Evolutionary conservation across 305 asterid genomes (phyloP).

Genomic region (Plantago lanceolata): DNA sequence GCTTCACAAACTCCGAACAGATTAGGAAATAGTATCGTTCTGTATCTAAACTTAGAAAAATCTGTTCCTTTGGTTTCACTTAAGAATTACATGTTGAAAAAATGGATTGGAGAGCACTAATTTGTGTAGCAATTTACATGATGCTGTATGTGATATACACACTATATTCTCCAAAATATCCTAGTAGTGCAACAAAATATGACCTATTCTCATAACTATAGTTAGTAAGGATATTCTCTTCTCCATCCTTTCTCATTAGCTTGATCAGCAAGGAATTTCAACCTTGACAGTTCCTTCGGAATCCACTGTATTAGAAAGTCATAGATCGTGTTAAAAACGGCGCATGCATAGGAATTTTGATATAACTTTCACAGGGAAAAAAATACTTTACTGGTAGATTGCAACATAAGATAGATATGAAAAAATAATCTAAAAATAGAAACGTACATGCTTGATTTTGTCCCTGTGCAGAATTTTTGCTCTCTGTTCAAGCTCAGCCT

Average conservation of each 20-base stretch:
- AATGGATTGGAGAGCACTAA: neutral
- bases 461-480: conserved; percentile 47
- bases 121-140: neutral
- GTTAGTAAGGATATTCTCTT: conserved; percentile 66
- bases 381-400: conserved; percentile 4
- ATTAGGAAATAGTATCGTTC: neutral
- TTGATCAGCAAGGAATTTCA: conserved; percentile 41
- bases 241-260: conserved; percentile 93
- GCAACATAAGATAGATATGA: conserved; percentile 16
- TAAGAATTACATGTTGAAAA: neutral
- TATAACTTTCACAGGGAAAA: neutral
- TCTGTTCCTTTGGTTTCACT: neutral
- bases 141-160: neutral
- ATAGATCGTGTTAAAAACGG: conserved; percentile 10
- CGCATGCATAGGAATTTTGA: conserved; percentile 1
- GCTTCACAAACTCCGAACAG: conserved; percentile 1
- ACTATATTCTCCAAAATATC: neutral
- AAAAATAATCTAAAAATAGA: too few species aligned
- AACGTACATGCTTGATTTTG: conserved; percentile 42
- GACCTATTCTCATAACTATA: conserved; percentile 17
- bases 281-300: conserved; percentile 46
- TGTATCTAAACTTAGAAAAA: neutral
- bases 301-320: conserved; percentile 49
- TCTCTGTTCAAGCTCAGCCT: conserved; percentile 47
- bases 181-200: conserved; percentile 6